These are phyloP conservation scores for Vigna hirtella DNA, from an alignment of 306 rosid genomes.

Conservation along the genomic window DNA sequence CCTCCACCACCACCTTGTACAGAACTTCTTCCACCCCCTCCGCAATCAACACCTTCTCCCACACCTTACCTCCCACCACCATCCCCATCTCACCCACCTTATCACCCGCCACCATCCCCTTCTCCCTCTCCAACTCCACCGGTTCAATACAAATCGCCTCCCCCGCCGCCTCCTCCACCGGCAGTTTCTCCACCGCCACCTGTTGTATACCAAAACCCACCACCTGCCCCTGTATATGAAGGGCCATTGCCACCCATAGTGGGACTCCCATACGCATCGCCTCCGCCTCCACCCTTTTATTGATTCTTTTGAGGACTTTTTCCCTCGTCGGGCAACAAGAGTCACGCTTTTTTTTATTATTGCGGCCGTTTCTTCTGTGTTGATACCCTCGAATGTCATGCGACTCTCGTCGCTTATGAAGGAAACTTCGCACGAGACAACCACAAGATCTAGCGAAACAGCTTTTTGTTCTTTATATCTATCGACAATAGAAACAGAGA, in stretches of 20 bases:
- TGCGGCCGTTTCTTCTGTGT: slow-evolving; percentile 46
- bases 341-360: slow-evolving; percentile 27
- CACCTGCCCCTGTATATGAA: slow-evolving; percentile 86
- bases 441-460: slow-evolving; percentile 33
- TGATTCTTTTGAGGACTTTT: slow-evolving; percentile 76
- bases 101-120: slow-evolving; percentile 30
- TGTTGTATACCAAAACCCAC: slow-evolving; percentile 54
- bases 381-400: slow-evolving; percentile 41
- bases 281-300: slow-evolving; percentile 97
- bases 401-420: slow-evolving; percentile 73
- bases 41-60: slow-evolving; percentile 27
- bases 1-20: slow-evolving; percentile 66
- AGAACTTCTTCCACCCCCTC: slow-evolving; percentile 61
- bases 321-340: slow-evolving; percentile 36
- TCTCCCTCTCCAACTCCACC: slow-evolving; percentile 49
- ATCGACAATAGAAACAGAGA: slow-evolving; percentile 30
- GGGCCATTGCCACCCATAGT: slow-evolving; percentile 92
- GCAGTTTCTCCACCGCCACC: slow-evolving; percentile 48
- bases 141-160: slow-evolving; percentile 34
- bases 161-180: slow-evolving; percentile 53
- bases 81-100: slow-evolving; percentile 22
- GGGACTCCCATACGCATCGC: slow-evolving; percentile 86
- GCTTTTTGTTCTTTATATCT: slow-evolving; percentile 34
- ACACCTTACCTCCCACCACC: slow-evolving; percentile 49
- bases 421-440: not conserved